A percentile compares a stretch with the other conserved stretches of the same genome.
Conservation (phyloP, 345 rosid genomes). For the Trapa bicornis region DNA sequence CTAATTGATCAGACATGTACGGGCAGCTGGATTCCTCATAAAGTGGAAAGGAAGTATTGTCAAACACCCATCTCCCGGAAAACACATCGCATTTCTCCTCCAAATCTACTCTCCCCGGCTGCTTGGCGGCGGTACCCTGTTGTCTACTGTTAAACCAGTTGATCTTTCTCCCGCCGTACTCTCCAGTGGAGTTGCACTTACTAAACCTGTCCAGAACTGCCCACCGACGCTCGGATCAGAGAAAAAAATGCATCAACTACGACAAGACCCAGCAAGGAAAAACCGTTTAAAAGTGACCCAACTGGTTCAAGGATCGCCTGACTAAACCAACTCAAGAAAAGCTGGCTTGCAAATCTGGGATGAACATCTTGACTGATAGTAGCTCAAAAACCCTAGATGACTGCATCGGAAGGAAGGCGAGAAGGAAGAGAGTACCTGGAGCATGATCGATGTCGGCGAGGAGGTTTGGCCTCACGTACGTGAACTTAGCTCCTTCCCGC, state of each 20-base stretch:
- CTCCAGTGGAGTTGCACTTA: constrained; percentile 55
- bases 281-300: neutral
- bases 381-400: neutral
- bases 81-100: constrained; percentile 71
- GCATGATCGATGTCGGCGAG: constrained; percentile 8
- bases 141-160: constrained; percentile 27
- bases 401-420: neutral
- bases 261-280: neutral
- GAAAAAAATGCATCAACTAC: constrained; percentile 1
- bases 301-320: neutral
- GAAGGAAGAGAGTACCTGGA: constrained; percentile 24
- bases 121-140: constrained; percentile 9
- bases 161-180: constrained; percentile 58
- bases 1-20: constrained; percentile 94
- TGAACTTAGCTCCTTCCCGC: constrained; percentile 12
- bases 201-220: constrained; percentile 78
- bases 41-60: constrained; percentile 58
- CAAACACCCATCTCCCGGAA: constrained; percentile 83
- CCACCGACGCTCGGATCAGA: constrained; percentile 15
- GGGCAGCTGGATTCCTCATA: constrained; percentile 79
- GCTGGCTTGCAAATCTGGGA: too few relatives aligned
- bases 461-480: constrained; percentile 51
- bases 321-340: neutral
- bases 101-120: constrained; percentile 15
- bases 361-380: too few relatives aligned